Percentiles rank a stretch among this genome's conserved stretches.
phyloP scores from a whole-genome alignment of 2,329 filamentous ascomycete species.

The Nothomitra cinnamomea region DNA sequence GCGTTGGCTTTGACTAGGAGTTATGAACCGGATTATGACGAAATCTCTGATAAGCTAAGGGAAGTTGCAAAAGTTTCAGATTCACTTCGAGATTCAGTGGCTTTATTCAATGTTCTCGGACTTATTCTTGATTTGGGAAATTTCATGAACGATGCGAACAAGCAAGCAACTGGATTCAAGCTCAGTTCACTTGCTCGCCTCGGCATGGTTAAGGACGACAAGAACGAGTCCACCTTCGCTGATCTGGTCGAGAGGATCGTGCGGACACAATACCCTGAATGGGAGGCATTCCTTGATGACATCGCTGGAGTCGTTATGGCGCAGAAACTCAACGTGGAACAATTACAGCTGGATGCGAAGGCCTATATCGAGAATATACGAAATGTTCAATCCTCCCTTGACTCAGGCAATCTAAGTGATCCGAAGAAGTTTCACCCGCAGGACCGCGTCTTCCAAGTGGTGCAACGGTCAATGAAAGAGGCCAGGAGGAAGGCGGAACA shows the following conservation, averaged over 20 bases:
- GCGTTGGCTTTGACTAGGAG: conserved; percentile 70
- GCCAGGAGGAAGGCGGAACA: conserved; percentile 90
- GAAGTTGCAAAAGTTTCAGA: conserved; percentile 80
- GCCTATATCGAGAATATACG: conserved; percentile 90
- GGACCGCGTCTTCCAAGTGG: conserved; percentile 81
- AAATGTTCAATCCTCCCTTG: conserved; percentile 81
- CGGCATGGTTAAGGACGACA: conserved; percentile 97
- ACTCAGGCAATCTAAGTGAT: conserved; percentile 86
- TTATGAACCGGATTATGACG: conserved; percentile 79
- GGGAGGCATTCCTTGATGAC: conserved; percentile 76
- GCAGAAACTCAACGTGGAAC: conserved; percentile 91
- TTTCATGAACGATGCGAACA: conserved; percentile 99
- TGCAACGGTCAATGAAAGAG: conserved; percentile 91
- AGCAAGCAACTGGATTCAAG: conserved; percentile 96
- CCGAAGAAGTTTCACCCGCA: conserved; percentile 96
- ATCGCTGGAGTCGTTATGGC: conserved; percentile 60
- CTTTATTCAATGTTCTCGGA: conserved; percentile 88
- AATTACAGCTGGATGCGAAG: conserved; percentile 71
- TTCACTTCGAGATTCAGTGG: conserved; percentile 75
- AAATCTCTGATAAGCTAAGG: conserved; percentile 69
- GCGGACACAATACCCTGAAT: conserved; percentile 88
- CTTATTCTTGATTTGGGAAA: conserved; percentile 96
- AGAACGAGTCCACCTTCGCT: conserved; percentile 91
- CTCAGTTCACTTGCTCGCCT: conserved; percentile 81
- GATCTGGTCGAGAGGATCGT: conserved; percentile 95